phyloP scores from a whole-genome alignment of 305 asterid genomes.

The Nicotiana rustica region DNA sequence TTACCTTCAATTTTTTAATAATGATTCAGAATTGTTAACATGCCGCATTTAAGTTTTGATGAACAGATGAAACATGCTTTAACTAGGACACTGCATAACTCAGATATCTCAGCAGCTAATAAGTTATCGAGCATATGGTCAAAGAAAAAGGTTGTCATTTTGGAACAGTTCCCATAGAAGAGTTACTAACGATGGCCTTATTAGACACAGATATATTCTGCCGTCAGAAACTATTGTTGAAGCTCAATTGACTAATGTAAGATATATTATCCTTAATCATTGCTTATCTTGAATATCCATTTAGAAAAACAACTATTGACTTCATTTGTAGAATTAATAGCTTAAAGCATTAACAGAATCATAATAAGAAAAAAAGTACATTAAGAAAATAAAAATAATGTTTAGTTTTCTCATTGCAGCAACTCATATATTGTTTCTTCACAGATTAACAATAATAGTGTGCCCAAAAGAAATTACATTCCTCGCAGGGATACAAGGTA shows the following conservation, averaged over 20 bases:
- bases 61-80: neutral
- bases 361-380: neutral
- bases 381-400: neutral
- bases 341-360: neutral
- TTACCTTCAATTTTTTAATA: neutral
- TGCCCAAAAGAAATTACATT: neutral
- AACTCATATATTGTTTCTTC: neutral
- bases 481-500: neutral
- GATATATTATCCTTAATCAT: neutral
- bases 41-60: too few species aligned
- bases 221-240: neutral
- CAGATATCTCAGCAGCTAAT: neutral
- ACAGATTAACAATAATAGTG: neutral
- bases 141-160: neutral
- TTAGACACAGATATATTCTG: neutral
- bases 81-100: neutral
- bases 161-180: neutral
- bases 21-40: too few species aligned
- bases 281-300: neutral
- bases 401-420: neutral
- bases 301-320: neutral
- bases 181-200: neutral
- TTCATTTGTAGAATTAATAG: neutral
- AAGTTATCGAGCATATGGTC: neutral
- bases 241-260: neutral